A percentile compares a stretch with the other conserved stretches of the same genome.
Evolutionary conservation across 805 yeast genomes (phyloP).

Genomic region (Metschnikowia henanensis): DNA sequence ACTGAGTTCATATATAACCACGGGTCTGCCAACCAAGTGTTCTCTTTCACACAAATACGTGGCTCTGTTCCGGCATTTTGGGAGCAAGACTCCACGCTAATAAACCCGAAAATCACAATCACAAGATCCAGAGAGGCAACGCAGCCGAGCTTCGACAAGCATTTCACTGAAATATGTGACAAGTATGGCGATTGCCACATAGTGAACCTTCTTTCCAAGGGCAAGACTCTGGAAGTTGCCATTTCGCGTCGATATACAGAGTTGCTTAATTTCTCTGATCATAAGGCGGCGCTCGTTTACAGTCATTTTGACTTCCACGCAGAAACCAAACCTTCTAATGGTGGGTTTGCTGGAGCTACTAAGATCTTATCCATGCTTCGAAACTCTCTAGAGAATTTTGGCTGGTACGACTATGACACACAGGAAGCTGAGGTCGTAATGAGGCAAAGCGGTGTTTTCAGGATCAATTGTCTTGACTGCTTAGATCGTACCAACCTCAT

Average conservation of each 20-base stretch:
- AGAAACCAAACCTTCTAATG: constrained; percentile 74
- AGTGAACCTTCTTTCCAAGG: constrained; percentile 76
- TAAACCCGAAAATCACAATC: constrained; percentile 87
- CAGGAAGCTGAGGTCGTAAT: constrained; percentile 52
- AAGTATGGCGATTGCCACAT: constrained; percentile 88
- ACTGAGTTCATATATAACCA: constrained; percentile 76
- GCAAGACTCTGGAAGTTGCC: constrained; percentile 75
- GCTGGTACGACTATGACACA: constrained; percentile 77
- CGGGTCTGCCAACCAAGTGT: constrained; percentile 48
- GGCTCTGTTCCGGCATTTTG: constrained; percentile 97
- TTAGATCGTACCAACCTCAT: constrained; percentile 91
- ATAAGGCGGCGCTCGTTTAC: constrained; percentile 39
- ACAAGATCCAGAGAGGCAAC: constrained; percentile 92
- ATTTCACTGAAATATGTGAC: constrained; percentile 65
- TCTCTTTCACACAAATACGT: constrained; percentile 84
- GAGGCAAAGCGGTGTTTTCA: constrained; percentile 86
- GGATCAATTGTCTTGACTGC: constrained; percentile 94
- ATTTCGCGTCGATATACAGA: constrained; percentile 64
- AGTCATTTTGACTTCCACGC: constrained; percentile 94
- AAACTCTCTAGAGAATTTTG: constrained; percentile 72
- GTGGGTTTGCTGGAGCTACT: constrained; percentile 83
- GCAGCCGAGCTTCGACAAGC: constrained; percentile 83
- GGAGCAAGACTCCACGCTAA: constrained; percentile 93
- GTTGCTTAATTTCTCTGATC: constrained; percentile 44
- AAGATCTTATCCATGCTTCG: constrained; percentile 63